Evolutionary conservation across 176 grass and related monocot species (phyloP).

Genomic region (Paspalum vaginatum): DNA sequence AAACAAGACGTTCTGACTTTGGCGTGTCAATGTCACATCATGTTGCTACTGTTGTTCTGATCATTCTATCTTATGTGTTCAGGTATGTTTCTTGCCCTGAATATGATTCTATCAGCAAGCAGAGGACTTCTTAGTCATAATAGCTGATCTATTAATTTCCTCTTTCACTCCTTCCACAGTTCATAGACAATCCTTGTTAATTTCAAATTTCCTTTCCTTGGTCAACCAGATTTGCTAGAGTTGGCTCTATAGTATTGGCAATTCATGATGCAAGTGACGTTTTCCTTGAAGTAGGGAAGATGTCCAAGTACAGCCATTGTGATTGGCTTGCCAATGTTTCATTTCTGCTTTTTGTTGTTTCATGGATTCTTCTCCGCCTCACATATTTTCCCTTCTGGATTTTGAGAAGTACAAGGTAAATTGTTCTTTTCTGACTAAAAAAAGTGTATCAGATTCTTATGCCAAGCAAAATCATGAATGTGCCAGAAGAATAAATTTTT

Average conservation of each 20-base stretch:
- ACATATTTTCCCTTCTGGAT: constrained; percentile 86
- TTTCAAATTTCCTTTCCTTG: constrained; percentile 19
- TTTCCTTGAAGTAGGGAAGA: constrained; percentile 78
- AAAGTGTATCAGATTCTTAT: constrained; percentile 15
- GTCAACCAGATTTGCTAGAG: constrained; percentile 74
- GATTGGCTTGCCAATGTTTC: constrained; percentile 65
- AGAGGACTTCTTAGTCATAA: too few relatives aligned
- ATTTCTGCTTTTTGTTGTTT: constrained; percentile 73
- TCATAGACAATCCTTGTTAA: not conserved
- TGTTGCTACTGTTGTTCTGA: constrained; percentile 66
- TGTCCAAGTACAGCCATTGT: constrained; percentile 72
- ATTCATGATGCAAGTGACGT: constrained; percentile 86
- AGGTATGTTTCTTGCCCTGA: constrained; percentile 50
- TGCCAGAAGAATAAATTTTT: not conserved
- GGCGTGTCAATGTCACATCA: constrained; percentile 85
- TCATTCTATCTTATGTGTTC: constrained; percentile 75
- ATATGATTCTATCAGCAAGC: not conserved
- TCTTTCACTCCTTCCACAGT: not conserved
- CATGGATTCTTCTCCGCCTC: constrained; percentile 76
- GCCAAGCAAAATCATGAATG: not conserved
- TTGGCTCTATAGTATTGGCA: constrained; percentile 73
- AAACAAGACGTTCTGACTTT: constrained; percentile 84
- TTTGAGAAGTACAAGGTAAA: constrained; percentile 86
- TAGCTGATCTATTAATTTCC: too few relatives aligned
- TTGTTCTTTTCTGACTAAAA: not conserved